phyloP scores from a whole-genome alignment of 1,139 yeast genomes.

The Sugiyamaella neomexicana region DNA sequence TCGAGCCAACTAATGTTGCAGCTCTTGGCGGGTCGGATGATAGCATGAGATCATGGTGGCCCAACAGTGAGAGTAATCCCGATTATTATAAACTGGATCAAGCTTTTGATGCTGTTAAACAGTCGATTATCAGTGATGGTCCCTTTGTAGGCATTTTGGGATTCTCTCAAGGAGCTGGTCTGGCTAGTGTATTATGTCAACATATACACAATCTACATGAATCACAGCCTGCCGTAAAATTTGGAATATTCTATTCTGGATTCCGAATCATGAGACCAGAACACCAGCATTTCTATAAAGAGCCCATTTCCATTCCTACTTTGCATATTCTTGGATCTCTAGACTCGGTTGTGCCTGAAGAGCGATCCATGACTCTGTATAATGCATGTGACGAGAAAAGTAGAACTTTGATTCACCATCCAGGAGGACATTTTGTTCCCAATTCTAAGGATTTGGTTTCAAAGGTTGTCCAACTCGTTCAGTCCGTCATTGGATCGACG shows the following conservation, averaged over 20 bases:
- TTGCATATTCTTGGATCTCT: constrained; percentile 83
- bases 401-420: constrained; percentile 59
- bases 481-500: constrained; percentile 2
- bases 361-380: constrained; percentile 58
- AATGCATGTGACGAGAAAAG: constrained; percentile 52
- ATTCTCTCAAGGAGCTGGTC: constrained; percentile 91
- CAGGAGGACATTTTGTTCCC: constrained; percentile 89
- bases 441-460: constrained; percentile 61
- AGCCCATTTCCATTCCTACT: constrained; percentile 53
- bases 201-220: constrained; percentile 33
- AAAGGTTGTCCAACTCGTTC: constrained; percentile 48
- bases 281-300: constrained; percentile 52
- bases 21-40: constrained; percentile 38
- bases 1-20: constrained; percentile 39
- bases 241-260: constrained; percentile 76
- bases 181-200: constrained; percentile 50
- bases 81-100: constrained; percentile 44
- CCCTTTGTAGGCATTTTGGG: constrained; percentile 90
- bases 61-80: constrained; percentile 44
- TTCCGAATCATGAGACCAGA: constrained; percentile 60
- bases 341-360: constrained; percentile 86
- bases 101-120: constrained; percentile 54
- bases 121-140: constrained; percentile 64
- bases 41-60: constrained; percentile 49
- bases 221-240: constrained; percentile 55